Conservation (phyloP, 345 rosid genomes). For the Populus pruinosa region DNA sequence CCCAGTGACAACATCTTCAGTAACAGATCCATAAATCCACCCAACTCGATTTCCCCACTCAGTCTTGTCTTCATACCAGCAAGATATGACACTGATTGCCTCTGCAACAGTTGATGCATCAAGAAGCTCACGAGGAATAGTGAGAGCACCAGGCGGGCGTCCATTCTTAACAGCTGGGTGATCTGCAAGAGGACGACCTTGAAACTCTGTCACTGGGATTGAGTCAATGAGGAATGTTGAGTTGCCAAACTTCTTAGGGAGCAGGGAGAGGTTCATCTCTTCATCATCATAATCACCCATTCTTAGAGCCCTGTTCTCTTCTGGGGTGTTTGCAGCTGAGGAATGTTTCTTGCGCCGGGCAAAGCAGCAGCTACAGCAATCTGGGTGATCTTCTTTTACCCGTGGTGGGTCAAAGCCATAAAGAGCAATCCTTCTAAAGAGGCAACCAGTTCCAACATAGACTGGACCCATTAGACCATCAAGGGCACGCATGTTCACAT, state of each 20-base stretch:
- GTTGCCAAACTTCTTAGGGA: slow-evolving; percentile 88
- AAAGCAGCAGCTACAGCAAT: slow-evolving; percentile 75
- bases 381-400: slow-evolving; percentile 55
- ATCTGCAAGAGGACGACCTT: slow-evolving; percentile 97
- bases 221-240: slow-evolving; percentile 80
- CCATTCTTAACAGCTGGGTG: slow-evolving; percentile 93
- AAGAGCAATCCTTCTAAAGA: slow-evolving; percentile 84
- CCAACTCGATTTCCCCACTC: slow-evolving; percentile 98
- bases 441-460: slow-evolving; percentile 96
- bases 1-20: slow-evolving; percentile 98
- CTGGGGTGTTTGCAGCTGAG: slow-evolving; percentile 43
- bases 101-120: slow-evolving; percentile 96
- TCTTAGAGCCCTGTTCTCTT: slow-evolving; percentile 74
- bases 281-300: slow-evolving; percentile 90
- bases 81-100: slow-evolving; percentile 94
- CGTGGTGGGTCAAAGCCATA: slow-evolving; percentile 95
- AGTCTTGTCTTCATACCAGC: slow-evolving; percentile 99
- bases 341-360: slow-evolving; percentile 52
- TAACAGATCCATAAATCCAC: slow-evolving; percentile 99
- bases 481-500: slow-evolving; percentile 97
- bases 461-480: slow-evolving; percentile 99
- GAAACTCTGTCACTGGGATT: slow-evolving; percentile 87
- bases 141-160: slow-evolving; percentile 91
- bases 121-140: slow-evolving; percentile 83
- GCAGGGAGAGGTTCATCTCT: slow-evolving; percentile 64